Conservation (phyloP, 2,329 filamentous ascomycete species). For the Geoglossum cookeanum region DNA sequence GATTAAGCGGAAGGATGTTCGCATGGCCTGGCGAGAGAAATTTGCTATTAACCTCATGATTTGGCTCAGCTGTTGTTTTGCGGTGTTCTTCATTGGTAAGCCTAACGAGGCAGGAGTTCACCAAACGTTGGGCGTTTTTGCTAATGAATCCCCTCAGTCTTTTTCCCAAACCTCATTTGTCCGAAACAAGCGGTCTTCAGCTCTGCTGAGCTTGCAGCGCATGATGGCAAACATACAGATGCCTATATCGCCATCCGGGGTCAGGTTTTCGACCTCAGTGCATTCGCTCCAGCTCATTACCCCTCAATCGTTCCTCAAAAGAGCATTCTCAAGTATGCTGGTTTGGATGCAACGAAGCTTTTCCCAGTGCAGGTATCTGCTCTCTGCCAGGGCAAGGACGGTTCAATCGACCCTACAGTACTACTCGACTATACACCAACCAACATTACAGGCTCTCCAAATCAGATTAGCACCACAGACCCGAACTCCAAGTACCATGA, state of each 20-base stretch:
- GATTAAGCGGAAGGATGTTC: conserved; percentile 84
- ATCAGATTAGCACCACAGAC: conserved; percentile 46
- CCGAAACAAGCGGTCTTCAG: conserved; percentile 82
- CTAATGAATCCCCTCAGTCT: conserved; percentile 26
- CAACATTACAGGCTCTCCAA: conserved; percentile 53
- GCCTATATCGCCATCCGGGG: conserved; percentile 74
- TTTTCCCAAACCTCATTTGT: conserved; percentile 75
- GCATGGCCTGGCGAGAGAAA: conserved; percentile 91
- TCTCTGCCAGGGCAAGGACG: conserved; percentile 61
- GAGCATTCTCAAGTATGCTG: conserved; percentile 60
- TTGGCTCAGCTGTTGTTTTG: conserved; percentile 62
- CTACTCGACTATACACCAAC: conserved; percentile 63
- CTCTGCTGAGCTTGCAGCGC: conserved; percentile 49
- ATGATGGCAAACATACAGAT: conserved; percentile 48
- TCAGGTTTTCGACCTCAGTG: conserved; percentile 64
- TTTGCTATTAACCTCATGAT: conserved; percentile 95
- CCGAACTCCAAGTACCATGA: conserved; percentile 71
- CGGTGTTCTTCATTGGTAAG: conserved; percentile 62
- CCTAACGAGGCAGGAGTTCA: background rate
- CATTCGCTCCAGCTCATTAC: conserved; percentile 61
- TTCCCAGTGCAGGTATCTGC: conserved; percentile 93
- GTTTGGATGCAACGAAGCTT: conserved; percentile 65
- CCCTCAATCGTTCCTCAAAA: conserved; percentile 43
- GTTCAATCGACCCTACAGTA: conserved; percentile 50
- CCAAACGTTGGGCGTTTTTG: no score